These are phyloP conservation scores for Trichoderma simmonsii DNA, from an alignment of 2,329 filamentous ascomycete species.

Conservation along the genomic window DNA sequence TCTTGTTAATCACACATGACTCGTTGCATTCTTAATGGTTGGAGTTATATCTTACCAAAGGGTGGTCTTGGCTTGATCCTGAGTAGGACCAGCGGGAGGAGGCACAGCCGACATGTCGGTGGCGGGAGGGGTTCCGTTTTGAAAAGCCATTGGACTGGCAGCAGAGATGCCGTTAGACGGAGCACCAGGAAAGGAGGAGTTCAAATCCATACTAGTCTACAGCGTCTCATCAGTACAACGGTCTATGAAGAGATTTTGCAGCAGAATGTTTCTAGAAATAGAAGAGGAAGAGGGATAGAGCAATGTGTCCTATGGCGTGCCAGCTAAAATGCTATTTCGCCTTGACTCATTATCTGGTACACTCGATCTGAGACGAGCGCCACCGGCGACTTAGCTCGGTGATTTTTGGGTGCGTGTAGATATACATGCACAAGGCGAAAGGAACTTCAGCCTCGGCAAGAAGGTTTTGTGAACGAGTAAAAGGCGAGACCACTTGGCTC, in stretches of 20 bases:
- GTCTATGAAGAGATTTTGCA: background rate
- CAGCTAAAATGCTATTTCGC: background rate
- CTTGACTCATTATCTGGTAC: background rate
- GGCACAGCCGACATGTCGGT: slow-evolving; percentile 36
- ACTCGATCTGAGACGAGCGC: background rate
- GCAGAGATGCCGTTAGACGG: slow-evolving; percentile 33
- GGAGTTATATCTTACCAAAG: slow-evolving; percentile 46
- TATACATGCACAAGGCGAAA: background rate
- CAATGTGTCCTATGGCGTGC: background rate
- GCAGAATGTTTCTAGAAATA: background rate
- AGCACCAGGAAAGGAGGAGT: slow-evolving; percentile 31
- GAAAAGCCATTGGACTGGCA: slow-evolving; percentile 35
- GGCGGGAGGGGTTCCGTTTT: slow-evolving; percentile 40
- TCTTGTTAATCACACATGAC: background rate
- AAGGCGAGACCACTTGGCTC: background rate
- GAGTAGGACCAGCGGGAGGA: slow-evolving; percentile 33
- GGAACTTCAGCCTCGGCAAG: background rate
- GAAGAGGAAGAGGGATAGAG: background rate
- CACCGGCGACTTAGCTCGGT: background rate
- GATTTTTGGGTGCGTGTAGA: background rate
- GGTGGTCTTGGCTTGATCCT: slow-evolving; percentile 55
- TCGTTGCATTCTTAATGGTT: background rate
- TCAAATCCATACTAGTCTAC: slow-evolving; percentile 33
- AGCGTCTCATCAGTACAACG: background rate
- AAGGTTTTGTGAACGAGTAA: background rate